Percentiles rank a stretch among this genome's conserved stretches.
Conservation (phyloP, 2,329 filamentous ascomycete species). For the Mariannaea sp. region DNA sequence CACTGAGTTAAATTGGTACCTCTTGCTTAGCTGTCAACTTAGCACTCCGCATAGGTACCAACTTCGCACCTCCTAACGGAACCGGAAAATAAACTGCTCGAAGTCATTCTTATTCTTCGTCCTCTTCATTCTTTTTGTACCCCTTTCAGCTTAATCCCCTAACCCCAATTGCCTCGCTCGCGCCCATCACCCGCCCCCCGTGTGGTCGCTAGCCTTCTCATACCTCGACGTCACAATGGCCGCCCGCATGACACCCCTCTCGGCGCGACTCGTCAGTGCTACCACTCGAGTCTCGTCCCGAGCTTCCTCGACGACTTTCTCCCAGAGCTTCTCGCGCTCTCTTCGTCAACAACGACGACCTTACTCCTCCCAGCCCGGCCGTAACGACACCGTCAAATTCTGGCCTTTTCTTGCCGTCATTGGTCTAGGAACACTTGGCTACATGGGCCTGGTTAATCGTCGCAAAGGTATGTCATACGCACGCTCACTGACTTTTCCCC, state of each 20-base stretch:
- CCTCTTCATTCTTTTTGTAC: neutral
- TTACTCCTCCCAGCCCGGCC: constrained; percentile 51
- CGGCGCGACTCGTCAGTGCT: constrained; percentile 37
- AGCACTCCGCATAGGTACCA: neutral
- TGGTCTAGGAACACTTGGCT: constrained; percentile 53
- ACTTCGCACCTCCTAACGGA: constrained; percentile 10
- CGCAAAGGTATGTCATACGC: constrained; percentile 50
- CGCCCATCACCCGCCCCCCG: constrained; percentile 20
- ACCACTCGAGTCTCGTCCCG: constrained; percentile 25
- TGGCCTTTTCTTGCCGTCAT: constrained; percentile 62
- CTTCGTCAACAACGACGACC: constrained; percentile 34
- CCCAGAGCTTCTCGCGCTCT: constrained; percentile 19
- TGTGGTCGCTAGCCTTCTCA: constrained; percentile 19
- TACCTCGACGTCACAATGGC: constrained; percentile 37
- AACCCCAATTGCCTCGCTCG: constrained; percentile 11
- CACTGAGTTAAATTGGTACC: constrained; percentile 1
- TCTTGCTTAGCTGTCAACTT: neutral
- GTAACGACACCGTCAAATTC: constrained; percentile 54
- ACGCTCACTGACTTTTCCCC: constrained; percentile 6
- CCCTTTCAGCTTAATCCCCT: constrained; percentile 5
- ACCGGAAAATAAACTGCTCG: constrained; percentile 6
- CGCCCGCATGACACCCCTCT: constrained; percentile 38
- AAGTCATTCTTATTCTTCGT: neutral
- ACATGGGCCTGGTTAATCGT: constrained; percentile 55
- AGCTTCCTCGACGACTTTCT: constrained; percentile 18